A percentile compares a stretch with the other conserved stretches of the same genome.
phyloP scores from a whole-genome alignment of 345 rosid species.

The Boechera retrofracta region DNA sequence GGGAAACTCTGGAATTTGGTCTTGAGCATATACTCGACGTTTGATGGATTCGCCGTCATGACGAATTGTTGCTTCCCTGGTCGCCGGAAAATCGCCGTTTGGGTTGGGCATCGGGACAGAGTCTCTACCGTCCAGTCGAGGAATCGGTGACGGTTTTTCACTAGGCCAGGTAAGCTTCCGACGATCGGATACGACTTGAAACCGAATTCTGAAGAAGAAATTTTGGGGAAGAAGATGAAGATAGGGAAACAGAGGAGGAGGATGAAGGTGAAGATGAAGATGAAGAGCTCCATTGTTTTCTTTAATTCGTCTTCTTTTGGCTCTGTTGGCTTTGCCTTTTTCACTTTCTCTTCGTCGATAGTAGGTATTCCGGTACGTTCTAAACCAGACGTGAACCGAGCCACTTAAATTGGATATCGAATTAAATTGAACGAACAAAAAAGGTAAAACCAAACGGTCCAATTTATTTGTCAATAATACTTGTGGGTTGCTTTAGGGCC shows the following conservation, averaged over 20 bases:
- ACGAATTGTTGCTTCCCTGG: slow-evolving; percentile 46
- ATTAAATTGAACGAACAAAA: not conserved
- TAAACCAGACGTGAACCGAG: not conserved
- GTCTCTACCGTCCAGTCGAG: slow-evolving; percentile 61
- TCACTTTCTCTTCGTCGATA: not conserved
- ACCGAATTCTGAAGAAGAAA: slow-evolving; percentile 8
- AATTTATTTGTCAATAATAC: not conserved
- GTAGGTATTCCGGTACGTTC: not conserved
- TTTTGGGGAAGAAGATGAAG: slow-evolving; percentile 12
- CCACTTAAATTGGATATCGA: not conserved
- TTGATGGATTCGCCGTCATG: slow-evolving; percentile 66
- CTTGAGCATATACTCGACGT: slow-evolving; percentile 70
- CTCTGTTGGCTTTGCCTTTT: no score
- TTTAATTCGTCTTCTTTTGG: no score
- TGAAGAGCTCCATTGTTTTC: slow-evolving; percentile 19
- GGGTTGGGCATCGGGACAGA: slow-evolving; percentile 55
- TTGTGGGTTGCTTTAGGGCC: not conserved
- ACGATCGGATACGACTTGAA: slow-evolving; percentile 62
- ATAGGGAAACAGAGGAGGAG: slow-evolving; percentile 26
- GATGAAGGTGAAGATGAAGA: slow-evolving; percentile 10
- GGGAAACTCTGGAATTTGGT: slow-evolving; percentile 60
- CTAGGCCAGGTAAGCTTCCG: slow-evolving; percentile 51
- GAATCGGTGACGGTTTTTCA: slow-evolving; percentile 52
- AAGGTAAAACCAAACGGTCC: not conserved
- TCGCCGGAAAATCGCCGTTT: slow-evolving; percentile 56